Evolutionary conservation across 2,329 filamentous ascomycete genomes (phyloP).

Genomic region (Sarocladium brachiariae): DNA sequence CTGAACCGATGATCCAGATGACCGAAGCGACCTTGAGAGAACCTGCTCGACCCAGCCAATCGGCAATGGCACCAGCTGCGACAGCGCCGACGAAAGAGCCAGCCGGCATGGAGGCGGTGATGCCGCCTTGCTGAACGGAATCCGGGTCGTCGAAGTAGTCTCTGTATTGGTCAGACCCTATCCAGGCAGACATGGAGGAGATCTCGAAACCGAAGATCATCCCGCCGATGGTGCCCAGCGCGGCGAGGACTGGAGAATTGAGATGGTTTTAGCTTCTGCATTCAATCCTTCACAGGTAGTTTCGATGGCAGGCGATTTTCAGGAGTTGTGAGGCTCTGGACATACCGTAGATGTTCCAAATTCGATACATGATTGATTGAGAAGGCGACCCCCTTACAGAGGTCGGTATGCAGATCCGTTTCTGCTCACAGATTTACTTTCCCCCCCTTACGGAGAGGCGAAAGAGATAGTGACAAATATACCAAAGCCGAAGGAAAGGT

Average conservation of each 20-base stretch:
- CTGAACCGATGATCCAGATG: constrained; percentile 51
- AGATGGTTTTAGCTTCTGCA: no score
- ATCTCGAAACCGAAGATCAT: constrained; percentile 50
- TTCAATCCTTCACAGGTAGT: no score
- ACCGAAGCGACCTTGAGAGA: constrained; percentile 37
- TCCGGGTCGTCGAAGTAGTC: constrained; percentile 43
- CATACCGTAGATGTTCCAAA: constrained; percentile 31
- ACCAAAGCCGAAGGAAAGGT: no score
- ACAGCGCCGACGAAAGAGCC: constrained; percentile 41
- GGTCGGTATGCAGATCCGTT: no score
- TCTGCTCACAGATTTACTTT: no score
- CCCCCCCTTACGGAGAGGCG: no score
- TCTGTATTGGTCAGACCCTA: constrained; percentile 43
- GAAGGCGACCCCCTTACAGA: no score
- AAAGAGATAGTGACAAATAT: no score
- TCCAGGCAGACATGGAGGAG: constrained; percentile 51
- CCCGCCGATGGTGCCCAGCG: constrained; percentile 34
- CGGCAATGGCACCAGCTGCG: constrained; percentile 37
- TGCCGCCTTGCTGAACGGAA: constrained; percentile 39
- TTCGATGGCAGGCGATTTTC: no score
- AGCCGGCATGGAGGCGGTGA: constrained; percentile 41
- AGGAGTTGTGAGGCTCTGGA: no score
- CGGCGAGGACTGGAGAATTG: constrained; percentile 25
- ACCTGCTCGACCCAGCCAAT: constrained; percentile 37
- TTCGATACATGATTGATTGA: constrained; percentile 23